Evolutionary conservation across 1,284 basidiomycete species (phyloP).

Genomic region (Leccinum griseonigrum): DNA sequence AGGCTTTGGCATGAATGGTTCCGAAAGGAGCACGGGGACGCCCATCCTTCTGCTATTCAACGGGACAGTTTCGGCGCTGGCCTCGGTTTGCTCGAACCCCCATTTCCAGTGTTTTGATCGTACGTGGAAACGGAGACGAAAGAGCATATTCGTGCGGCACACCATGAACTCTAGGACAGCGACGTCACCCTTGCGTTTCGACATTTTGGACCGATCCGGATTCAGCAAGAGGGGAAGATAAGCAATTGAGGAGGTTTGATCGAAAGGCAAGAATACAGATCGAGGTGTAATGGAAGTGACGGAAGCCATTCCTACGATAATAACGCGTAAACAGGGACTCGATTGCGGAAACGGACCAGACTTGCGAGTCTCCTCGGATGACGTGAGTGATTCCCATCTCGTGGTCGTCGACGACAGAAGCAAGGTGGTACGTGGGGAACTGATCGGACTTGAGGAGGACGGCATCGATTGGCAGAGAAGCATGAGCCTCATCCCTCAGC

Average conservation of each 20-base stretch:
- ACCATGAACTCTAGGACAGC: constrained; percentile 86
- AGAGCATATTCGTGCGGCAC: constrained; percentile 19
- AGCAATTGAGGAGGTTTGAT: constrained; percentile 75
- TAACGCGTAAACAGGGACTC: neutral
- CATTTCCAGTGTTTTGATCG: constrained; percentile 42
- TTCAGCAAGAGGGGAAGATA: constrained; percentile 93
- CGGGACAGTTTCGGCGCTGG: too few species aligned
- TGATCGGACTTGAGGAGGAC: constrained; percentile 90
- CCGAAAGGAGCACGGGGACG: too few species aligned
- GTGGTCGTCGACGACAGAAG: constrained; percentile 94
- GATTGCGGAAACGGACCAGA: neutral
- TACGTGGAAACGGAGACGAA: neutral
- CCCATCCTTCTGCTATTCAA: too few species aligned
- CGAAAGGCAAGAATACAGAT: constrained; percentile 81
- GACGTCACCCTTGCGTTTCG: constrained; percentile 90
- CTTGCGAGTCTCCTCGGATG: constrained; percentile 82
- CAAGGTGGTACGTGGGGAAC: constrained; percentile 96
- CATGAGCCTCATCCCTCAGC: constrained; percentile 65
- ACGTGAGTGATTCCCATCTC: constrained; percentile 97
- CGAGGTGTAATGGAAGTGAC: constrained; percentile 90
- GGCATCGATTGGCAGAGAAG: constrained; percentile 84
- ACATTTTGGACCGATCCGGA: constrained; percentile 90
- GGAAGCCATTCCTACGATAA: constrained; percentile 87
- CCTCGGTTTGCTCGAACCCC: constrained; percentile 72
- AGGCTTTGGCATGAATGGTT: too few species aligned